phyloP scores from a whole-genome alignment of 2,329 filamentous ascomycete genomes.

The Apiospora malaysiana region DNA sequence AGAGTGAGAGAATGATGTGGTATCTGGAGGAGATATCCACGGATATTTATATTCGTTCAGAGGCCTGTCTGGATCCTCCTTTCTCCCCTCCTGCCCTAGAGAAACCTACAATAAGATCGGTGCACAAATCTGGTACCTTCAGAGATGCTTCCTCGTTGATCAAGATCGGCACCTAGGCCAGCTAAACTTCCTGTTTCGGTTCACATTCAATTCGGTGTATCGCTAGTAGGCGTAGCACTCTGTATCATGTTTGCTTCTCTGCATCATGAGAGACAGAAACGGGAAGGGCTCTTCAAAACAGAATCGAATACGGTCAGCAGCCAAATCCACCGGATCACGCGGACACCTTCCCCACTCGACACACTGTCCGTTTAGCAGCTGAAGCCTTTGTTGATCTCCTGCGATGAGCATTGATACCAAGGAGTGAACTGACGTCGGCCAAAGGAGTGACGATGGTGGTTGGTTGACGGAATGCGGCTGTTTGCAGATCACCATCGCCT shows the following conservation, averaged over 20 bases:
- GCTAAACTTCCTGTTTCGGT: neutral
- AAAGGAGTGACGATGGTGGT: neutral
- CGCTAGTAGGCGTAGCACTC: too few relatives aligned
- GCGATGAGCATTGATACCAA: too few relatives aligned
- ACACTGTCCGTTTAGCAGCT: too few relatives aligned
- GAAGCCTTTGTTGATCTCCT: neutral
- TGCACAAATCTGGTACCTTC: neutral
- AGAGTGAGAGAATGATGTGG: neutral
- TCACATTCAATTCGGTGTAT: neutral
- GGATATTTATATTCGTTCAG: neutral
- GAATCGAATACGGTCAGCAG: neutral
- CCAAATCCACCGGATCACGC: neutral
- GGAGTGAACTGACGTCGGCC: neutral
- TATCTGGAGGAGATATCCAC: neutral
- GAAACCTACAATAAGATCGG: too few relatives aligned
- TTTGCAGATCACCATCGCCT: neutral
- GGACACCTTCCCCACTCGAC: neutral
- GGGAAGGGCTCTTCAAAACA: neutral
- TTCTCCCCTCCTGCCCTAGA: neutral
- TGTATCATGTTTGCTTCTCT: neutral
- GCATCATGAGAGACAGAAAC: neutral
- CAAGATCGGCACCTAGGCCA: neutral
- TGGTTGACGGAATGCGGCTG: neutral
- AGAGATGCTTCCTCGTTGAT: neutral
- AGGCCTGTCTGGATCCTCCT: neutral